Evolutionary conservation across 768 basidiomycete genomes (phyloP).

Genomic region (Leccinum olivaceopallidum): DNA sequence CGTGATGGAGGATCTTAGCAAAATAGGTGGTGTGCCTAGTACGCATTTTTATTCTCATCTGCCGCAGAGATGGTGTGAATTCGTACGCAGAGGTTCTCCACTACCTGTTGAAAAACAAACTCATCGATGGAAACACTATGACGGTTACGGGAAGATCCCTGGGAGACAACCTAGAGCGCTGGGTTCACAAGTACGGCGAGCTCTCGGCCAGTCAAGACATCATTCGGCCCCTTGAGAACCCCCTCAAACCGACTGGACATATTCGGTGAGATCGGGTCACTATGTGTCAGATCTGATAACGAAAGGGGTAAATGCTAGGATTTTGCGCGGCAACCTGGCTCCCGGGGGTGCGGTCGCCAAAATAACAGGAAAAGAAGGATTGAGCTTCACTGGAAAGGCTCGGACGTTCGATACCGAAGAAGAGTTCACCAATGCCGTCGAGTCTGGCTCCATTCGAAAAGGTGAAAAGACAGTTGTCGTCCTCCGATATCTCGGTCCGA

Average conservation of each 20-base stretch:
- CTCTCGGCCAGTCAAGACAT: constrained; percentile 76
- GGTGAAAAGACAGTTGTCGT: constrained; percentile 98
- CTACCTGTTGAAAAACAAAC: constrained; percentile 81
- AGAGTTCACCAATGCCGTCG: constrained; percentile 85
- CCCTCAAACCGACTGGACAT: constrained; percentile 89
- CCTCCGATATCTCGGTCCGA: constrained; percentile 93
- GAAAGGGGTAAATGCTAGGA: constrained; percentile 44
- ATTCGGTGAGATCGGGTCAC: constrained; percentile 57
- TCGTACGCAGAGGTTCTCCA: constrained; percentile 67
- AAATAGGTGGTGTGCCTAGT: constrained; percentile 97
- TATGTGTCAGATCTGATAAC: constrained; percentile 5
- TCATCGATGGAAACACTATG: constrained; percentile 88
- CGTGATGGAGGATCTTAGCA: constrained; percentile 97
- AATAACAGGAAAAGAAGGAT: constrained; percentile 94
- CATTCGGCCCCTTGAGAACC: constrained; percentile 82
- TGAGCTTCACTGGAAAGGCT: constrained; percentile 88
- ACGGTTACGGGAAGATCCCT: constrained; percentile 90
- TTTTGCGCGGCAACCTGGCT: constrained; percentile 89
- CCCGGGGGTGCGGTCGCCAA: constrained; percentile 97
- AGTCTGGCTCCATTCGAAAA: constrained; percentile 83
- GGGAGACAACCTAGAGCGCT: constrained; percentile 90
- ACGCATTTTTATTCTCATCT: constrained; percentile 31
- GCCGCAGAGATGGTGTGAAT: neutral
- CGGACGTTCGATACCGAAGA: constrained; percentile 91
- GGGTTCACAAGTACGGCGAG: constrained; percentile 80